Evolutionary conservation across 2,329 filamentous ascomycete species (phyloP).

Genomic region (Karstenula rhodostoma): DNA sequence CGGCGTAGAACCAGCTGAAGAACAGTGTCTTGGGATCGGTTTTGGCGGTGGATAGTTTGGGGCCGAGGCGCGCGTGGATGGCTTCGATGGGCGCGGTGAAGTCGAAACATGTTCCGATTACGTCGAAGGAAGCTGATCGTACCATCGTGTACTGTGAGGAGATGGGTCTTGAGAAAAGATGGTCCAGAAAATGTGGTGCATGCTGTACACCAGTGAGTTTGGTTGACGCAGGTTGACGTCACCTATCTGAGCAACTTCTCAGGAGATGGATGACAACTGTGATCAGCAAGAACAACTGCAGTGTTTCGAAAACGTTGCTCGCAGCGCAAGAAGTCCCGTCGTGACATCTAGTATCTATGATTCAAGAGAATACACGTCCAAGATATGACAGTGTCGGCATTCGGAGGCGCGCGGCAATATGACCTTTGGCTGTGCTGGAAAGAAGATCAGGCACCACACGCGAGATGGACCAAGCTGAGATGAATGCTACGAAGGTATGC

Average conservation of each 20-base stretch:
- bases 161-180: background rate
- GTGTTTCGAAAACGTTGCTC: background rate
- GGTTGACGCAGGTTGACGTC: slow-evolving; percentile 13
- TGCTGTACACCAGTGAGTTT: background rate
- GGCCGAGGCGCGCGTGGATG: slow-evolving; percentile 1
- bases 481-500: too few relatives aligned
- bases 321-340: background rate
- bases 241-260: background rate
- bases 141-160: background rate
- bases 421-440: too few relatives aligned
- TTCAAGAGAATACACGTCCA: too few relatives aligned
- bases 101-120: slow-evolving; percentile 11
- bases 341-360: too few relatives aligned
- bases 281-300: background rate
- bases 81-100: background rate
- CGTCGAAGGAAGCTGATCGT: slow-evolving; percentile 4
- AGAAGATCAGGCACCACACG: too few relatives aligned
- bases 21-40: slow-evolving; percentile 7
- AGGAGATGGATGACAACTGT: background rate
- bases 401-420: too few relatives aligned
- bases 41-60: slow-evolving; percentile 4
- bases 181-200: too few relatives aligned
- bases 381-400: too few relatives aligned
- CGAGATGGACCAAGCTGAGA: too few relatives aligned
- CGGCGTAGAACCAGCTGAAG: slow-evolving; percentile 12